These are phyloP conservation scores for Ilyonectria mors-panacis DNA, from an alignment of 2,329 filamentous ascomycete genomes.

Conservation along the genomic window DNA sequence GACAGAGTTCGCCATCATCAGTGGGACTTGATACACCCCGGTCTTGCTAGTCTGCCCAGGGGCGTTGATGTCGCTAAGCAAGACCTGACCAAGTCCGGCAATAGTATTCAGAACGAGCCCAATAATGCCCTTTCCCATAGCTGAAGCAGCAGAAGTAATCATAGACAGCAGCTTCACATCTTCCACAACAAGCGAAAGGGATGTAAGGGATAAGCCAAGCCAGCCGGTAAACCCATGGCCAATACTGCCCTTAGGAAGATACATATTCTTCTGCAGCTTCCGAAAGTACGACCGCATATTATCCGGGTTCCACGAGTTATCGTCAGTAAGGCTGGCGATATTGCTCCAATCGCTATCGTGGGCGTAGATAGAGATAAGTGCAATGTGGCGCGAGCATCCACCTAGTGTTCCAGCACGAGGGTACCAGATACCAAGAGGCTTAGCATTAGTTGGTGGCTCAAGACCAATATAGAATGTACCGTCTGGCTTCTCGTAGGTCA, in stretches of 20 bases:
- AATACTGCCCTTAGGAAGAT: constrained; percentile 54
- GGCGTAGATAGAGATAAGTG: constrained; percentile 57
- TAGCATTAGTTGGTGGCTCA: constrained; percentile 55
- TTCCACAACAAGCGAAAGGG: constrained; percentile 44
- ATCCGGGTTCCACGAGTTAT: constrained; percentile 57
- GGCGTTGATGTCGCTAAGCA: constrained; percentile 48
- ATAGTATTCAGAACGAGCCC: constrained; percentile 39
- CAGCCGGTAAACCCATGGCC: constrained; percentile 61
- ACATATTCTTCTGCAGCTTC: constrained; percentile 60
- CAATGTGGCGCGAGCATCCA: constrained; percentile 56
- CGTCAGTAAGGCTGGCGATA: constrained; percentile 59
- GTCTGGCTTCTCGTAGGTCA: constrained; percentile 54
- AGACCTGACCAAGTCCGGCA: constrained; percentile 44
- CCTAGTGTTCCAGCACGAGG: constrained; percentile 62
- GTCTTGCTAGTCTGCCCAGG: constrained; percentile 36
- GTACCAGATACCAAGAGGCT: constrained; percentile 59
- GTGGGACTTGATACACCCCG: constrained; percentile 70
- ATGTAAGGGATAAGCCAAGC: constrained; percentile 46
- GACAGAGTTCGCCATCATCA: constrained; percentile 63
- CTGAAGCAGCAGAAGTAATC: constrained; percentile 46
- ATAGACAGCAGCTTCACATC: constrained; percentile 49
- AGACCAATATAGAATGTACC: constrained; percentile 53
- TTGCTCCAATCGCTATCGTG: constrained; percentile 59
- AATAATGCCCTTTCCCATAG: constrained; percentile 45
- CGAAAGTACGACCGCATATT: constrained; percentile 60